Base-by-base conservation (phyloP, 208 protist genomes). In the Leishmania gerbilli region DNA sequence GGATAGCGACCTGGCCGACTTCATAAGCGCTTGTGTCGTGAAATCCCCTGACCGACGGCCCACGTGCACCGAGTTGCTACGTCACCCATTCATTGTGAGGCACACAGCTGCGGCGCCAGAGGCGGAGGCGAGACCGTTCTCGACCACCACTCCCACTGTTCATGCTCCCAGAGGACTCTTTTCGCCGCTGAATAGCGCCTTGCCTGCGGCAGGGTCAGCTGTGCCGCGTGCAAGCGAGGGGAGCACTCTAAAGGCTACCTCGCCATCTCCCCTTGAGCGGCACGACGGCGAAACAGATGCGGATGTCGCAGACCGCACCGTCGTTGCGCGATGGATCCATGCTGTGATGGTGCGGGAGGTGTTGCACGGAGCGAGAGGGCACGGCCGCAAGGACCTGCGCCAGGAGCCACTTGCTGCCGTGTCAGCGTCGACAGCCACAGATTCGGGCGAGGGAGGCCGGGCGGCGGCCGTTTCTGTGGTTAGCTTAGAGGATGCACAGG, bases 21-120 rank as follows among this genome's bases (percentile, higher is more conserved):
- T 98, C 76, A 96, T 98, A 68, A 79, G 76, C 51, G 51, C 69
- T 42, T 97, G 95, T 72, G 90, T 95, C 56, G 80, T 83, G 42
- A 95, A 95, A 84, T 79, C 85, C 2, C 84, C 90, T 19, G 83
- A 93, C 0, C 56, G 83, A 42, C 93, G 95, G 6, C 91, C 90
- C 9, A 94, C 88, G 40, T 94, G 89, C 83, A 82, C 82, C 19
- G 88, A 94, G 42, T 89, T 98, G 45, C 80, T 96, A n/a, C 47
- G 85, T 7, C 92, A 98, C 69, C 79, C 90, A 1, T 98, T 98
- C 81, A 88, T 96, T 74, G 55, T 72, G 2, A 75, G 51, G n/a
- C 58, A 86, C 80, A 79, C 85, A 69, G 31, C 19, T 1, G 37
- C 37, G 19, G 55, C 21, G 8, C 34, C 34, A 7, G 71, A 62